Conservation (phyloP, 805 yeast species). For the Saccharomycopsis guyanensis region DNA sequence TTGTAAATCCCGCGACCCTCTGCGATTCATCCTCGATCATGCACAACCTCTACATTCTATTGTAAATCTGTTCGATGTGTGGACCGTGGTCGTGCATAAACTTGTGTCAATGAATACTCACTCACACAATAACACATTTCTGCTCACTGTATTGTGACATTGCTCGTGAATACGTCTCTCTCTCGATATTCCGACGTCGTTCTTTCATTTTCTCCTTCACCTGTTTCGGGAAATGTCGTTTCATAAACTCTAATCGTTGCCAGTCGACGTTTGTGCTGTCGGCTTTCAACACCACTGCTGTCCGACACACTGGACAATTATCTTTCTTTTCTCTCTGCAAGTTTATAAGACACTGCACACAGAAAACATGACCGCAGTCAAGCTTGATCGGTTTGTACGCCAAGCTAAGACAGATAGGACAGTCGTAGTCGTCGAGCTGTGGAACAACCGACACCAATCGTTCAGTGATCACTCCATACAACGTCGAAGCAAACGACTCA, state of each 20-base stretch:
- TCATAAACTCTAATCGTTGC: conserved; percentile 44
- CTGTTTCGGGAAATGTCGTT: conserved; percentile 57
- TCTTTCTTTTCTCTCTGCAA: conserved; percentile 44
- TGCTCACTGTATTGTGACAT: background rate
- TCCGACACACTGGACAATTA: conserved; percentile 63
- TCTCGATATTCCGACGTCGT: conserved; percentile 40
- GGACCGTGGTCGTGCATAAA: too few relatives aligned
- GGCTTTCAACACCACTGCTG: conserved; percentile 44
- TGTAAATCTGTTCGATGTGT: too few relatives aligned
- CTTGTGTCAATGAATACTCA: too few relatives aligned
- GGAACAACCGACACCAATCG: conserved; percentile 54
- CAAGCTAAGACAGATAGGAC: conserved; percentile 64
- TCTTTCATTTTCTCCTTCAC: conserved; percentile 54
- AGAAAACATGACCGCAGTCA: conserved; percentile 59
- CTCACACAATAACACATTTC: conserved; percentile 1
- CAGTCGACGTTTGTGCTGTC: conserved; percentile 53
- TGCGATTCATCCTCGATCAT: too few relatives aligned
- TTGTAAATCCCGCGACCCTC: too few relatives aligned
- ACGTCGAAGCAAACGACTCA: conserved; percentile 43
- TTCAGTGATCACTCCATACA: conserved; percentile 48
- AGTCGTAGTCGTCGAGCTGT: conserved; percentile 66
- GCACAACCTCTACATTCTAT: too few relatives aligned
- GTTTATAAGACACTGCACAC: conserved; percentile 65
- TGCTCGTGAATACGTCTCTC: conserved; percentile 33
- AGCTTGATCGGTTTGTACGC: conserved; percentile 68